These are phyloP conservation scores for Bonia amplexicaulis DNA, from an alignment of 176 grass and related monocot species.

Conservation along the genomic window DNA sequence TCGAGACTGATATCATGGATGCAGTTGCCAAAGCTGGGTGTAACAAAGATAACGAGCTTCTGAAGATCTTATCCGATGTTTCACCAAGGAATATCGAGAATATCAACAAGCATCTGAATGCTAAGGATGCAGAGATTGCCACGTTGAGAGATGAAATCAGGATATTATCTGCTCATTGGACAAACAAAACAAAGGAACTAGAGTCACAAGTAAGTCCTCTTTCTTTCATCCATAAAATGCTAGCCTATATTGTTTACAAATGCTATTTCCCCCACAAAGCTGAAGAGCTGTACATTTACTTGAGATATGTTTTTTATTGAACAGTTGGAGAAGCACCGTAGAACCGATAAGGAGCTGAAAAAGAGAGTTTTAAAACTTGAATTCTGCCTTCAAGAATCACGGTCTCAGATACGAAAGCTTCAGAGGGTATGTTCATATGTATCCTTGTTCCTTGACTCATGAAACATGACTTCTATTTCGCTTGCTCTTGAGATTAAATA, in stretches of 20 bases:
- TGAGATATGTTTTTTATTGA: constrained; percentile 2
- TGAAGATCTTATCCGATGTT: constrained; percentile 67
- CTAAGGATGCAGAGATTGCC: constrained; percentile 73
- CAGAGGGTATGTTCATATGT: constrained; percentile 54
- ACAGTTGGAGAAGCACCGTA: constrained; percentile 80
- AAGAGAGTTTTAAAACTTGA: constrained; percentile 93
- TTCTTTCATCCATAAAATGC: neutral
- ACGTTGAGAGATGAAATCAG: constrained; percentile 86
- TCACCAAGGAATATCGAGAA: constrained; percentile 80
- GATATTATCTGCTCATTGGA: constrained; percentile 81
- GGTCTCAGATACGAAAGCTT: constrained; percentile 80
- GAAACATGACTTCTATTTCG: neutral
- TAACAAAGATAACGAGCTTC: constrained; percentile 62
- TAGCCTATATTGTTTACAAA: neutral
- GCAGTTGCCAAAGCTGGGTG: constrained; percentile 56
- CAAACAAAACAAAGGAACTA: constrained; percentile 77
- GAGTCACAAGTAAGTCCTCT: constrained; percentile 55
- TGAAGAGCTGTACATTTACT: neutral
- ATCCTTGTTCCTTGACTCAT: neutral
- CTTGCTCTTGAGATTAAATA: constrained; percentile 9
- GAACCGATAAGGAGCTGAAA: constrained; percentile 81
- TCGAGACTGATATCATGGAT: constrained; percentile 63
- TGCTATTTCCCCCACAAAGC: neutral
- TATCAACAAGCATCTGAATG: constrained; percentile 62
- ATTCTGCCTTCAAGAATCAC: constrained; percentile 93